phyloP scores from a whole-genome alignment of 352 stramenopile genomes.

The Peronospora farinosa region DNA sequence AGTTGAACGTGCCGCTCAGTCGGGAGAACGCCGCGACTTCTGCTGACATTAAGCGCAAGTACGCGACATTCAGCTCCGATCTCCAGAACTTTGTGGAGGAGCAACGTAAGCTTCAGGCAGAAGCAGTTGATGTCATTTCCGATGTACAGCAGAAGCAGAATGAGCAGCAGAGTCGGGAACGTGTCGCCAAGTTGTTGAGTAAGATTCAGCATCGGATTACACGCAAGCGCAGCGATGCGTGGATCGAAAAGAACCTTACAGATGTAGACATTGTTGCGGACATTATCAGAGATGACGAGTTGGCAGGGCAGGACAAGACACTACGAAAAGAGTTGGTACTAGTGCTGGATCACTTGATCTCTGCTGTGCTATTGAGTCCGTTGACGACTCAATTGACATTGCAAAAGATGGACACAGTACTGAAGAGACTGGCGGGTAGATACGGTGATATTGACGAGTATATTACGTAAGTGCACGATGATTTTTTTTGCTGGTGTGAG shows the following conservation, averaged over 20 bases:
- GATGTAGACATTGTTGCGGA: conserved; percentile 40
- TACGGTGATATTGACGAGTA: conserved; percentile 55
- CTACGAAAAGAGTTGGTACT: conserved; percentile 57
- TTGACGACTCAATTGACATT: conserved; percentile 30
- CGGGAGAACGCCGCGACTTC: conserved; percentile 50
- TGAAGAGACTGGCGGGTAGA: conserved; percentile 32
- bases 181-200: conserved; percentile 38
- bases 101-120: conserved; percentile 46
- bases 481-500: neutral
- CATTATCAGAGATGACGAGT: conserved; percentile 27
- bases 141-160: conserved; percentile 20
- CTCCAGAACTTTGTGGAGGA: conserved; percentile 48
- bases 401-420: conserved; percentile 32
- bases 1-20: conserved; percentile 55
- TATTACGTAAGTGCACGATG: conserved; percentile 32
- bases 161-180: conserved; percentile 26
- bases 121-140: conserved; percentile 13
- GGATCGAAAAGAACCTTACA: conserved; percentile 56
- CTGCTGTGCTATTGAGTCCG: conserved; percentile 52
- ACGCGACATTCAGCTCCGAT: conserved; percentile 41
- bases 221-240: conserved; percentile 51
- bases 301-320: conserved; percentile 28
- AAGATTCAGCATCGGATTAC: conserved; percentile 62
- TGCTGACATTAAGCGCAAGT: conserved; percentile 47
- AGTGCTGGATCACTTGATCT: conserved; percentile 64